Conservation (phyloP, 805 yeast species). For the Sugiyamaella americana region DNA sequence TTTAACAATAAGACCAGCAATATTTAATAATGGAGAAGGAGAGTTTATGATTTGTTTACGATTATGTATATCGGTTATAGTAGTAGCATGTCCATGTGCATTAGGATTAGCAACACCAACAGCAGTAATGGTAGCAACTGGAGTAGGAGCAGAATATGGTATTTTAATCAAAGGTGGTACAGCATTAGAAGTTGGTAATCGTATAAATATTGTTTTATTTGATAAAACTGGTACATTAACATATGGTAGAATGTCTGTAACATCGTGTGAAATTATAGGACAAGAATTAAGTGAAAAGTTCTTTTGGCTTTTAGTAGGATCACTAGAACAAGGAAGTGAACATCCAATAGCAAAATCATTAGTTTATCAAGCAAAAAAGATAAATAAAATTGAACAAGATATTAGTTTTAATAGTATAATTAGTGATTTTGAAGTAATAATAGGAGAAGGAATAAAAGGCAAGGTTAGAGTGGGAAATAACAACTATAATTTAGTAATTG, state of each 20-base stretch:
- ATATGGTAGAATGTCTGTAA: conserved; percentile 61
- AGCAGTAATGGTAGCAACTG: conserved; percentile 98
- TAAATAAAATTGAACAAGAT: conserved; percentile 11
- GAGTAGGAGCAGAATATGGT: conserved; percentile 87
- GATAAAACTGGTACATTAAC: conserved; percentile 98
- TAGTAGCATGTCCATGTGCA: conserved; percentile 99
- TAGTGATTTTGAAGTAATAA: conserved; percentile 23
- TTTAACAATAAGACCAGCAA: conserved; percentile 40
- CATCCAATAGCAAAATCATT: conserved; percentile 86
- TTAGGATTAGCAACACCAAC: conserved; percentile 97
- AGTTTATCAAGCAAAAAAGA: conserved; percentile 33
- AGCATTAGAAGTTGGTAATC: conserved; percentile 65
- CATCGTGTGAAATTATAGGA: background rate
- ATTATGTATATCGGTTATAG: conserved; percentile 84
- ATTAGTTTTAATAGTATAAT: conserved; percentile 13
- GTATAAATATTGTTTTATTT: conserved; percentile 62
- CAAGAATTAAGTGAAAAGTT: conserved; percentile 24
- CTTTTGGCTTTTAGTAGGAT: conserved; percentile 51
- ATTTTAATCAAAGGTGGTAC: conserved; percentile 92
- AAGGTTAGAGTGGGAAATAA: conserved; percentile 15
- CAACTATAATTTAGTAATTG: conserved; percentile 42
- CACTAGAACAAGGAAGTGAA: conserved; percentile 65
- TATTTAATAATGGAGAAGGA: conserved; percentile 47
- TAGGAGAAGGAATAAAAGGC: conserved; percentile 34
- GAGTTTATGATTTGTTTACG: conserved; percentile 62